Percentiles rank a stretch among this genome's conserved stretches.
phyloP scores from a whole-genome alignment of 305 asterid species.

The Ilex paraguariensis region DNA sequence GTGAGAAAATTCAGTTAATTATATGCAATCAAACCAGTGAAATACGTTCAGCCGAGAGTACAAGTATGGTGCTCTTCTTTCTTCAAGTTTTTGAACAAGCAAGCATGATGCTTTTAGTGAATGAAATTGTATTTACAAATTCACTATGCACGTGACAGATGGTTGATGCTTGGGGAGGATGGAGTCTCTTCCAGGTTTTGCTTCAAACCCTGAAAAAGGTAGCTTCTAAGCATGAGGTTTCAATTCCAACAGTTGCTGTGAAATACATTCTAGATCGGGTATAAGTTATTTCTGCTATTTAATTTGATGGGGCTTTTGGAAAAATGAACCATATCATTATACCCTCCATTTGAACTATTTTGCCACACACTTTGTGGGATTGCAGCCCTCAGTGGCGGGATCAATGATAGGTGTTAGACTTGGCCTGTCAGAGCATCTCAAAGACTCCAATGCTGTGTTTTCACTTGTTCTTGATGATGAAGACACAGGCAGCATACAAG shows the following conservation, averaged over 20 bases:
- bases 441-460: slow-evolving; percentile 55
- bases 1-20: too few species aligned
- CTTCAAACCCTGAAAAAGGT: slow-evolving; percentile 63
- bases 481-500: slow-evolving; percentile 51
- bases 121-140: too few species aligned
- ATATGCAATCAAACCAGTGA: background rate
- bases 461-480: slow-evolving; percentile 76
- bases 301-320: background rate
- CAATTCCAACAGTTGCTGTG: slow-evolving; percentile 85
- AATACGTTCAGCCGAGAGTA: too few species aligned
- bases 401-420: slow-evolving; percentile 94
- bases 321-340: too few species aligned
- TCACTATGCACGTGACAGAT: slow-evolving; percentile 32
- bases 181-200: slow-evolving; percentile 82
- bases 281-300: too few species aligned
- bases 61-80: background rate
- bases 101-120: background rate
- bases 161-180: slow-evolving; percentile 99
- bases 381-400: slow-evolving; percentile 92
- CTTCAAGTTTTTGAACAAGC: too few species aligned
- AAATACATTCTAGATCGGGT: slow-evolving; percentile 81
- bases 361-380: slow-evolving; percentile 1
- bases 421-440: slow-evolving; percentile 80
- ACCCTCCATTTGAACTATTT: background rate
- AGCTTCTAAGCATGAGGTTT: slow-evolving; percentile 70